Evolutionary conservation across 495 filamentous ascomycete genomes (phyloP), one percentile per base, ranked within the genome.

Genomic region (Hyaloscypha variabilis): DNA sequence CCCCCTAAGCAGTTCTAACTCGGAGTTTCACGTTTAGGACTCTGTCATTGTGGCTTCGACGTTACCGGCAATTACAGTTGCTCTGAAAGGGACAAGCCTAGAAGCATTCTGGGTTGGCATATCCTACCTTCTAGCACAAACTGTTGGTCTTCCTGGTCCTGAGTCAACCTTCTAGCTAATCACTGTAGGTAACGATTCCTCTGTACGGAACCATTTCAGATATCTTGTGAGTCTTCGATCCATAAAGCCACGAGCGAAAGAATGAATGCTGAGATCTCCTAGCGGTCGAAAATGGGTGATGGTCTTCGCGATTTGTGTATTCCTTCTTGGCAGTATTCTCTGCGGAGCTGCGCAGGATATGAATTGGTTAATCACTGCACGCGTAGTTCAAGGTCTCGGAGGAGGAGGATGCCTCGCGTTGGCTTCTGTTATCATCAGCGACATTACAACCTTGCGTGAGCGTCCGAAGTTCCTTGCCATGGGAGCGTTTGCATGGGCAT

Each of bases 331-430:
- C 0, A 82, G 85, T 2, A 82, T 89, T 5, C 75, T 89, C 29
- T 82, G 81, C 52, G 85, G 79, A 4, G 72, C 87, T 6, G 82
- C 88, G 74, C 83, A 65, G 79, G 83, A 65, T 84, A 91, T 61
- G 77, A 76, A 13, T 67, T 83, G 24, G 76, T 91, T 52, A 77
- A 53, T 68, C 24, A 42, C 28, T 11, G 60, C 60, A 29, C 36
- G 66, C 10, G 61, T 64, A 2, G 60, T 68, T 26, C 66, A 92
- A 70, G 90, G 90, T 19, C 73, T 89, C 10, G 90, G 90, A 21
- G 88, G 87, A 21, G 90, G 90, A 17, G 90, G 89, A 1, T 78
- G 88, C 10, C 81, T 86, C 52, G 77, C 78, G 11, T 73, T 91
- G 34, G 85, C 83, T 2, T 83, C 88, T 63, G 81, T 91, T 53